Percentiles rank a stretch among this genome's conserved stretches.
Evolutionary conservation across 2,329 filamentous ascomycete genomes (phyloP).

Genomic region (Colletotrichum phormii): DNA sequence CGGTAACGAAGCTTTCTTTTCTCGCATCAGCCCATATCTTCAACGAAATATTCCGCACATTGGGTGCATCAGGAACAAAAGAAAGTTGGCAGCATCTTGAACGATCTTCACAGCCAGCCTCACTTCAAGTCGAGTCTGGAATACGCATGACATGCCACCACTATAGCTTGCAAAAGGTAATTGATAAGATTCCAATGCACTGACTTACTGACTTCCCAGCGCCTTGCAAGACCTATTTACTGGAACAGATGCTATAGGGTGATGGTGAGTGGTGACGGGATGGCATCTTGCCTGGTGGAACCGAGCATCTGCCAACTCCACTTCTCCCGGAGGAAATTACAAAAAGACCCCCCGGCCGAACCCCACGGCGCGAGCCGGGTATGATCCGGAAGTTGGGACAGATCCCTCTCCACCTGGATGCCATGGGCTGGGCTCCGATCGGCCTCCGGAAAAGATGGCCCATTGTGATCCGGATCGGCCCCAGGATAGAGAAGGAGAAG

Average conservation of each 20-base stretch:
- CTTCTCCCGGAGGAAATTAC: not conserved
- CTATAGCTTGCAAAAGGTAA: not conserved
- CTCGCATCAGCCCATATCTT: not conserved
- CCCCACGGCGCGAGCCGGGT: not conserved
- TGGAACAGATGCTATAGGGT: not conserved
- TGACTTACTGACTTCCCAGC: not conserved
- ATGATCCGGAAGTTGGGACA: not conserved
- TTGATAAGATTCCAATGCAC: not conserved
- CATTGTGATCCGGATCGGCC: not conserved
- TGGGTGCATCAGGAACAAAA: not conserved
- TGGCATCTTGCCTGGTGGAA: not conserved
- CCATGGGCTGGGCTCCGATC: not conserved
- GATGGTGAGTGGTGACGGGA: not conserved
- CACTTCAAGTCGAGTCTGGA: not conserved
- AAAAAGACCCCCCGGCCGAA: not conserved
- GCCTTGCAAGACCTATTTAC: not conserved
- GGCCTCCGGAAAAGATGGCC: not conserved
- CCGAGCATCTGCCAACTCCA: not conserved
- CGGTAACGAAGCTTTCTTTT: not conserved
- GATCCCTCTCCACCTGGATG: not conserved
- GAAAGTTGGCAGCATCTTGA: not conserved
- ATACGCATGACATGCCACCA: not conserved
- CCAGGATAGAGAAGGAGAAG: not conserved
- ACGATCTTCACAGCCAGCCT: not conserved
- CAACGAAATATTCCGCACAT: not conserved